Percentiles rank a stretch among this genome's conserved stretches.
These are phyloP conservation scores for Buddleja alternifolia DNA, from an alignment of 257 asterid species.

Conservation along the genomic window DNA sequence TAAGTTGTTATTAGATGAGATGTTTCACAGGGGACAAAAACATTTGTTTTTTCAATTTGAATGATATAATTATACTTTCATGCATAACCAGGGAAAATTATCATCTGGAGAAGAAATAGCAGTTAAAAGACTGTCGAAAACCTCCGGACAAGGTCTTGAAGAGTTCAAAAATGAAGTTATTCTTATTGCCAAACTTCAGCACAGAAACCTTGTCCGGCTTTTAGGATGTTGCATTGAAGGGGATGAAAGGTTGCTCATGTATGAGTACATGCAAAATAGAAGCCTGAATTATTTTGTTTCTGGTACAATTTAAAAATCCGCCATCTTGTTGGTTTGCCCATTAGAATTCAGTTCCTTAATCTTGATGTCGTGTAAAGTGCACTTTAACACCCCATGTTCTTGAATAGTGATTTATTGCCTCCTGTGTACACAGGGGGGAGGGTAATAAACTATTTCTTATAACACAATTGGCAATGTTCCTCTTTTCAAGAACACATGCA, in stretches of 20 bases:
- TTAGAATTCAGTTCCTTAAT: no score
- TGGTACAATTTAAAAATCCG: constrained; percentile 2
- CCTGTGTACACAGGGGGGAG: no score
- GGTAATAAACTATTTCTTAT: no score
- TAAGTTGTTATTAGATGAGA: constrained; percentile 11
- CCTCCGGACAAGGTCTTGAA: constrained; percentile 18
- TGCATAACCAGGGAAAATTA: constrained; percentile 34
- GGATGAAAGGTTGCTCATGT: constrained; percentile 15
- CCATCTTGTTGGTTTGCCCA: not conserved
- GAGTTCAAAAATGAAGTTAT: constrained; percentile 25
- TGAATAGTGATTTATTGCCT: no score
- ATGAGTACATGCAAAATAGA: constrained; percentile 23
- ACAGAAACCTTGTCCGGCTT: constrained; percentile 25
- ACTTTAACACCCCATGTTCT: no score
- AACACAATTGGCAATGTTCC: no score
- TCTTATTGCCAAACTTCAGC: constrained; percentile 27
- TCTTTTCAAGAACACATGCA: no score
- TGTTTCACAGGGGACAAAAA: not conserved
- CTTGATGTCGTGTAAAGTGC: no score
- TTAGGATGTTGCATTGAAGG: constrained; percentile 24
- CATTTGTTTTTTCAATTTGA: not conserved
- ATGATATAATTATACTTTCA: not conserved
- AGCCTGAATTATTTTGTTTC: constrained; percentile 10
- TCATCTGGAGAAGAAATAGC: constrained; percentile 26
- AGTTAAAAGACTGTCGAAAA: constrained; percentile 21